These are phyloP conservation scores for Gnomoniopsis smithogilvyi DNA, from an alignment of 2,329 filamentous ascomycete genomes.

Conservation along the genomic window DNA sequence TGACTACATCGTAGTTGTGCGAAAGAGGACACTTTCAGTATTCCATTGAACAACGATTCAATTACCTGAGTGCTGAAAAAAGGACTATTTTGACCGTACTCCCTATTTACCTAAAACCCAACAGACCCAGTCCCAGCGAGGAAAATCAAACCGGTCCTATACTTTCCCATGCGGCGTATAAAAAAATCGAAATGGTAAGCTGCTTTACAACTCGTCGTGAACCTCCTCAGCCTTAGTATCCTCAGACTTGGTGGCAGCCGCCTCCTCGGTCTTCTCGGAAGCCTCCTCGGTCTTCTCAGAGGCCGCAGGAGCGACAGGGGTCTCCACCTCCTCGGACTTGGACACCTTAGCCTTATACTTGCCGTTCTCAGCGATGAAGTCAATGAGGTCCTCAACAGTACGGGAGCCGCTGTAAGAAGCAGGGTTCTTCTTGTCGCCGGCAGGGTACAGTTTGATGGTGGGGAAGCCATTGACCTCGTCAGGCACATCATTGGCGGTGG, in stretches of 20 bases:
- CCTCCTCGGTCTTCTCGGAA: constrained; percentile 40
- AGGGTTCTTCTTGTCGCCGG: constrained; percentile 80
- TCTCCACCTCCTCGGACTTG: constrained; percentile 53
- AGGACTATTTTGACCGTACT: constrained; percentile 17
- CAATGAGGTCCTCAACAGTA: constrained; percentile 84
- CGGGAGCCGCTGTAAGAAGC: constrained; percentile 85
- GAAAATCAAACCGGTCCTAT: constrained; percentile 9
- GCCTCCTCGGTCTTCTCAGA: constrained; percentile 46
- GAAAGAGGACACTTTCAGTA: background rate
- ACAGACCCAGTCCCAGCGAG: constrained; percentile 10
- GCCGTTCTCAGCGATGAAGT: constrained; percentile 94
- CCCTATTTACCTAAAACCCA: constrained; percentile 10
- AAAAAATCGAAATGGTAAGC: constrained; percentile 3
- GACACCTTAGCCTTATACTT: constrained; percentile 75
- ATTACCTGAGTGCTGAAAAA: constrained; percentile 13
- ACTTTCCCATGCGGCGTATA: constrained; percentile 1
- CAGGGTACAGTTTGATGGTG: constrained; percentile 97
- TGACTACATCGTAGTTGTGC: background rate
- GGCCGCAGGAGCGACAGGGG: constrained; percentile 46
- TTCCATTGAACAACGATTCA: constrained; percentile 1
- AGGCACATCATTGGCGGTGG: constrained; percentile 92
- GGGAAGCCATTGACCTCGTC: constrained; percentile 98
- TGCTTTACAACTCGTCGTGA: constrained; percentile 77
- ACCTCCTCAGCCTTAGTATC: constrained; percentile 31
- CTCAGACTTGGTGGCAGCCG: constrained; percentile 29